Evolutionary conservation across 148 eudicot genomes (phyloP).

Genomic region (Chenopodium berlandieri): DNA sequence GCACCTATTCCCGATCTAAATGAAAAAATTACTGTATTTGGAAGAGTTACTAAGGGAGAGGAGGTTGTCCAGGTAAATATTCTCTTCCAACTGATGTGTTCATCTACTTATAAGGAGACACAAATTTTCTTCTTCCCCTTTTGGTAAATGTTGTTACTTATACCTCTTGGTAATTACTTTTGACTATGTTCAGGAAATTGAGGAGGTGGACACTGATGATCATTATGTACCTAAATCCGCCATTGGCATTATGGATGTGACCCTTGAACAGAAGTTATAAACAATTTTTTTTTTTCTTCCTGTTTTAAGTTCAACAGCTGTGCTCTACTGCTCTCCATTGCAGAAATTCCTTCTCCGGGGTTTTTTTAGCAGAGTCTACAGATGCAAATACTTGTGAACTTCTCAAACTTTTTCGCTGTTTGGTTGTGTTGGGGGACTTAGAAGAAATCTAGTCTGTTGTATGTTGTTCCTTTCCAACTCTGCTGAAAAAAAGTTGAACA

Average conservation of each 20-base stretch:
- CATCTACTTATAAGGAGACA: not conserved
- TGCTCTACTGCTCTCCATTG: not conserved
- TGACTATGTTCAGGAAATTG: slow-evolving; percentile 69
- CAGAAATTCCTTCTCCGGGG: slow-evolving; percentile 12
- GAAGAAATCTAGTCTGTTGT: not conserved
- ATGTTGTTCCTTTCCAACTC: not conserved
- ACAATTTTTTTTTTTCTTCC: not conserved
- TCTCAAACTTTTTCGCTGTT: not conserved
- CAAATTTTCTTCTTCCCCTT: not conserved
- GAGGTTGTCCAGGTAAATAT: slow-evolving; percentile 85
- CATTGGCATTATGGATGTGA: slow-evolving; percentile 63
- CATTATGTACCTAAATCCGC: slow-evolving; percentile 83
- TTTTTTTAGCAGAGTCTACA: not conserved
- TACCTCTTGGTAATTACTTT: not conserved
- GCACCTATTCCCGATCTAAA: slow-evolving; percentile 91
- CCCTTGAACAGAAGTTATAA: slow-evolving; percentile 61
- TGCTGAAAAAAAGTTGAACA: not conserved
- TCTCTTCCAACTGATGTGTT: not conserved
- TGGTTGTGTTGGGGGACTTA: not conserved
- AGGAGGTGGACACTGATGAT: slow-evolving; percentile 93
- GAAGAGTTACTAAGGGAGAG: slow-evolving; percentile 83
- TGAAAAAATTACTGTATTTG: slow-evolving; percentile 80
- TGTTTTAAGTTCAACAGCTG: not conserved
- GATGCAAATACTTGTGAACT: slow-evolving; percentile 11
- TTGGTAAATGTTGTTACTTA: not conserved